Base-by-base conservation (phyloP, 441 rosid species). In the Euphorbia corollata region DNA sequence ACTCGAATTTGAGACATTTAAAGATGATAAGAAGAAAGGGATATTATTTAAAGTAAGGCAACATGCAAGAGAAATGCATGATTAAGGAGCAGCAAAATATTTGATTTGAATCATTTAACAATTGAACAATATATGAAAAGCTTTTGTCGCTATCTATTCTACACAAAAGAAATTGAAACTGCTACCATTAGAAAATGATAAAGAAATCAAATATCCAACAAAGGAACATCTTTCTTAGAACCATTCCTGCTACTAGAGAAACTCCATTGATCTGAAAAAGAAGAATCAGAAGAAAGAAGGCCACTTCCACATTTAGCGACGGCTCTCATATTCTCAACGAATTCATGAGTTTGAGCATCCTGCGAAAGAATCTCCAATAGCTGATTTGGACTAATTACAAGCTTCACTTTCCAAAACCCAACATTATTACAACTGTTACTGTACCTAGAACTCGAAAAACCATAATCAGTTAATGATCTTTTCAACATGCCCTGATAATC, bases 341-440 rank as follows among this genome's bases (percentile, higher is more conserved):
- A 74, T 77, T 89, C 98, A 36, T 81, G 71, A 5, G 91, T 91
- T 20, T 75, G 81, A 22, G 69, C 75, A 63, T 84, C 92, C 53
- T 87, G 84, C 4, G 96, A 86, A 76, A 92, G 59, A 32, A 92
- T 89, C 73, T 87, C 75, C 77, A 80, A 22, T 57, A 92, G 78
- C 81, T 84, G 92, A 43, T 80, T 87, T 3, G 85, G 83, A 58
- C 80, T 76, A 30, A 89, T 87, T 47, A 75, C 89, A 13, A 89
- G 81, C 80, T 85, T 89, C 81, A 89, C 96, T 77, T 85, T 89
- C 95, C 96, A 92, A 76, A 86, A 76, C 43, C 86, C 41, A 36
- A 6, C 41, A 36, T 36, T 8, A 36, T 8, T 8, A 36, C 8
- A 55, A 45, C 59, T 72, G 24, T 47, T 59, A 41, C 18, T 68